Evolutionary conservation across 768 basidiomycete genomes (phyloP).

Genomic region (Neoboletus subvelutipes): DNA sequence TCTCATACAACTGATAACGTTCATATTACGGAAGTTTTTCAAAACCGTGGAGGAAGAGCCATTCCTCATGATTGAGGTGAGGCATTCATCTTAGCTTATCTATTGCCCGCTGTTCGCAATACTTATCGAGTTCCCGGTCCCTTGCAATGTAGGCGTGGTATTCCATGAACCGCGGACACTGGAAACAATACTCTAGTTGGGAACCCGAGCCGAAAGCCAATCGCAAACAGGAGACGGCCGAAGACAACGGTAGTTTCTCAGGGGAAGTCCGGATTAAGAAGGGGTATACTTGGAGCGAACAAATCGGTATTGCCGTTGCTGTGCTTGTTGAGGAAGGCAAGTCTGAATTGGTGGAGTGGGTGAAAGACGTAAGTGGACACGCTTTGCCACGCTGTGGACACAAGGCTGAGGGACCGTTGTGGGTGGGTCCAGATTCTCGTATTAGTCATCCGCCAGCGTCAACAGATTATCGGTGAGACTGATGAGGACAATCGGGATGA

Average conservation of each 20-base stretch:
- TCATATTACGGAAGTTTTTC: conserved; percentile 90
- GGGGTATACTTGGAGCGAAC: conserved; percentile 85
- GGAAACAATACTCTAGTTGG: conserved; percentile 84
- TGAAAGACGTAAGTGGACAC: conserved; percentile 65
- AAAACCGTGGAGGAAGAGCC: conserved; percentile 82
- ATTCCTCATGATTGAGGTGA: conserved; percentile 86
- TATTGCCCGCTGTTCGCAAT: conserved; percentile 11
- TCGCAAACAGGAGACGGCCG: conserved; percentile 30
- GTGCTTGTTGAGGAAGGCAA: conserved; percentile 68
- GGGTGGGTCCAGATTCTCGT: conserved; percentile 51
- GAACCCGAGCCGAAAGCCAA: conserved; percentile 50
- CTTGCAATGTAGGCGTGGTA: conserved; percentile 65
- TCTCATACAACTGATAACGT: conserved; percentile 80
- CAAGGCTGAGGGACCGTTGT: conserved; percentile 18
- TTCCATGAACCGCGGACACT: conserved; percentile 83
- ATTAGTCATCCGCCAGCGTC: conserved; percentile 57
- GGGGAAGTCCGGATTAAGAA: conserved; percentile 81
- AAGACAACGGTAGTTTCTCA: conserved; percentile 45
- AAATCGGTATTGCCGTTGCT: conserved; percentile 83
- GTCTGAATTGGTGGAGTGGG: conserved; percentile 70
- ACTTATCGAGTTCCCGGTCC: conserved; percentile 18
- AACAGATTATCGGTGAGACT: conserved; percentile 59
- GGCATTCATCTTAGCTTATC: conserved; percentile 33
- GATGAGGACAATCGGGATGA: conserved; percentile 44
- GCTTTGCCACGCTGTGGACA: conserved; percentile 19